Base-by-base conservation (phyloP, 495 filamentous ascomycete genomes). In the Cercophora sp. region DNA sequence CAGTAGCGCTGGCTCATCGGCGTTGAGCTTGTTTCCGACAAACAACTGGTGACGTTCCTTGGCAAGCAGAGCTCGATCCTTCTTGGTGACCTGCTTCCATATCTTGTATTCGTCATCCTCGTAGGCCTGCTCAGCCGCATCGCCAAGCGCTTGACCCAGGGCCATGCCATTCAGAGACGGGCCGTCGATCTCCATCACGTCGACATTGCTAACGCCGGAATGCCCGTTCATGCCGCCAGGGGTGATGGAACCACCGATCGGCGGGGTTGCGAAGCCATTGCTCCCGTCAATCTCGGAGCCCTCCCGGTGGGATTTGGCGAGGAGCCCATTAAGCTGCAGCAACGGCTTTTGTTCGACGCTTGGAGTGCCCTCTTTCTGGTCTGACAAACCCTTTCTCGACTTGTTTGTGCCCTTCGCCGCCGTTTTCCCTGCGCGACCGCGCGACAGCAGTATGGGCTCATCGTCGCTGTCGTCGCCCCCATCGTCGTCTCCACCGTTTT, bases 31-130 rank as follows among this genome's bases (percentile, higher is more conserved):
- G 58, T 92, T 85, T 29, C 84, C 85, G 51, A 84, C 82, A 63
- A 99, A 92, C 18, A 97, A 78, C 40, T 88, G 85, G 68, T 91
- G 85, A 20, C 93, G 75, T 52, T 85, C 79, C 52, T 79, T 83
- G 8, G 93, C 90, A 32, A 92, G 82, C 11, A 87, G 72, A n/a
- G 93, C 93, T 39, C 93, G 83, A 55, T 94, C 91, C 65, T 94
- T 96, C 70, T 96, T 96, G 2, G 93, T 99, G 31, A 96, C 88
- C 66, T 95, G 91, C 73, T 97, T 99, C 93, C 93, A 99, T 34
- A 91, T 88, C 64, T 94, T 94, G 72, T 91, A 96, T 58, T 95
- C 91, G 1, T 88, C 82, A 59, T 96, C 91, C 56, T 96, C 80
- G 42, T 67, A 76, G 3, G 65, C 70, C 55, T 81, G 73, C 29